Evolutionary conservation across 202 grass and related monocot genomes (phyloP).

Genomic region (Tripidium arundinaceum): DNA sequence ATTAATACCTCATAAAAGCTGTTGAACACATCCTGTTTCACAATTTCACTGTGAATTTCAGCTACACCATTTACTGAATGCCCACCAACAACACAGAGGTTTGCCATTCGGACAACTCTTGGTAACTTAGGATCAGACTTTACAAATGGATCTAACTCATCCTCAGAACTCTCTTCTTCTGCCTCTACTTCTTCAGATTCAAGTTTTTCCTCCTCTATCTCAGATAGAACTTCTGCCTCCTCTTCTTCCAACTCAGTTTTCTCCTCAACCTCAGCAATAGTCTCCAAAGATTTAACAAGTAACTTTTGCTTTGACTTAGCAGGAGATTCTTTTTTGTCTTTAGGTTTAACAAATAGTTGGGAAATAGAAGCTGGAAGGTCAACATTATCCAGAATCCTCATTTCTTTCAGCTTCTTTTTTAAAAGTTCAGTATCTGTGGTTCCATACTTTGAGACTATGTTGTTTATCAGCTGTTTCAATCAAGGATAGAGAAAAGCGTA

Average conservation of each 20-base stretch:
- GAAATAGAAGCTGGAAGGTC: conserved; percentile 71
- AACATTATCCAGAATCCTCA: conserved; percentile 96
- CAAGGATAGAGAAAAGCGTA: conserved; percentile 19
- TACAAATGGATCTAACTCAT: conserved; percentile 63
- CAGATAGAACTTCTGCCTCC: conserved; percentile 30
- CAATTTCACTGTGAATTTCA: conserved; percentile 98
- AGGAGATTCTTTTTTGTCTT: conserved; percentile 50
- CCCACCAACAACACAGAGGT: conserved; percentile 90
- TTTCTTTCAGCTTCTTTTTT: conserved; percentile 81
- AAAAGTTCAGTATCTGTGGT: conserved; percentile 61
- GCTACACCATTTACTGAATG: conserved; percentile 96
- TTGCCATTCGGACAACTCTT: conserved; percentile 87
- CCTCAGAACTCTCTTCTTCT: conserved; percentile 46
- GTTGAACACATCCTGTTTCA: conserved; percentile 96
- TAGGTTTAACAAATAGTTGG: conserved; percentile 74
- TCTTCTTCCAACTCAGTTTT: conserved; percentile 18
- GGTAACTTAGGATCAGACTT: conserved; percentile 73
- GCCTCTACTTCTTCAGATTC: conserved; percentile 39
- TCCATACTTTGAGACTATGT: conserved; percentile 73
- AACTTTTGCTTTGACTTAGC: conserved; percentile 40
- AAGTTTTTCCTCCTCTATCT: conserved; percentile 22
- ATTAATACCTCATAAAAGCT: conserved; percentile 81
- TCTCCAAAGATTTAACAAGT: conserved; percentile 45
- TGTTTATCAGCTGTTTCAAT: conserved; percentile 69
- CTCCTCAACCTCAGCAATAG: conserved; percentile 32